Conservation (phyloP, 2,329 filamentous ascomycete species). For the Dactylonectria macrodidyma region DNA sequence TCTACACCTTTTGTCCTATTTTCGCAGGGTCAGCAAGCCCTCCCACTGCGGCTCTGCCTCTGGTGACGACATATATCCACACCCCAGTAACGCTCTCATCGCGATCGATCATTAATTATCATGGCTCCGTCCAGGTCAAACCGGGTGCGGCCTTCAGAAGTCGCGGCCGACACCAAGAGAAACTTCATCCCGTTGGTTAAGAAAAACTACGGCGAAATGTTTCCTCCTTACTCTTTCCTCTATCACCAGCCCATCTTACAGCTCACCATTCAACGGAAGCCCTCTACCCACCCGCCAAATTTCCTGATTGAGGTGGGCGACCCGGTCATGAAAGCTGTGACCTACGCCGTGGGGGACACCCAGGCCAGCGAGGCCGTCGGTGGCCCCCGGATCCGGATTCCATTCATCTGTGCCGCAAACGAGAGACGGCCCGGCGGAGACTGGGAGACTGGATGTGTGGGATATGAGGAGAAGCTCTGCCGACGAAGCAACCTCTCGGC, state of each 20-base stretch:
- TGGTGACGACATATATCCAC: constrained; percentile 9
- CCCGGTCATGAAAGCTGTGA: constrained; percentile 72
- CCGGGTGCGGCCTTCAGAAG: constrained; percentile 66
- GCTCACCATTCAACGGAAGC: constrained; percentile 57
- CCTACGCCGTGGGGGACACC: constrained; percentile 64
- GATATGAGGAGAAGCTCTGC: constrained; percentile 77
- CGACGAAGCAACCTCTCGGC: constrained; percentile 81
- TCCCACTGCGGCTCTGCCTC: constrained; percentile 18
- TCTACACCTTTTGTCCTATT: neutral
- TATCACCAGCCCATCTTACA: constrained; percentile 66
- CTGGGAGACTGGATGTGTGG: constrained; percentile 76
- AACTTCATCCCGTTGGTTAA: constrained; percentile 77
- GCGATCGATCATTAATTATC: constrained; percentile 4
- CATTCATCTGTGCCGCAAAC: constrained; percentile 82
- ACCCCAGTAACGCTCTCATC: constrained; percentile 4
- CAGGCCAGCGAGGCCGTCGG: constrained; percentile 53
- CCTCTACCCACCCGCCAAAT: constrained; percentile 57
- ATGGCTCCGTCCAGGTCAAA: constrained; percentile 54
- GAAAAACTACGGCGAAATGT: constrained; percentile 68
- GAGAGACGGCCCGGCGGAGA: constrained; percentile 84
- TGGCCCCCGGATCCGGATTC: constrained; percentile 61
- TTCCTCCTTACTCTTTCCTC: constrained; percentile 72
- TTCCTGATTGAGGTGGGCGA: constrained; percentile 70
- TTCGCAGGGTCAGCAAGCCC: neutral
- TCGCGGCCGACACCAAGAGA: constrained; percentile 81